Evolutionary conservation across 2,329 filamentous ascomycete genomes (phyloP), one percentile per base, ranked within the genome.

Genomic region (Pseudogymnoascus pannorum): DNA sequence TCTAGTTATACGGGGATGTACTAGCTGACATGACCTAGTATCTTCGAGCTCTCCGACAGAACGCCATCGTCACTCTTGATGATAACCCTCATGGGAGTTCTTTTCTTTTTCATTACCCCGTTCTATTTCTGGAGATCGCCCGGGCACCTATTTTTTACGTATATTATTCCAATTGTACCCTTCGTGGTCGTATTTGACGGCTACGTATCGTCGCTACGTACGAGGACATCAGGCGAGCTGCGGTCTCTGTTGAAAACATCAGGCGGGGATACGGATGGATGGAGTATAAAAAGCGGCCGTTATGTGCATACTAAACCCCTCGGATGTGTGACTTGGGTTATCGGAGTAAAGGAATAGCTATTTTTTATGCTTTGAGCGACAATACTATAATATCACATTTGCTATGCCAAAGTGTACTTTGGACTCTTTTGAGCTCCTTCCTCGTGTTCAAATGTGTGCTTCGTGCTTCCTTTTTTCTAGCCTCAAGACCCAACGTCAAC

Each of bases 1-100:
- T 20, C 11, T 16, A 2, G 16, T 31, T 2, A 14, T 31, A 31
- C 29, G n/a, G 1, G 20, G 9, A n/a, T 31, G 11, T 54, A 31
- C 5, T 18, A 33, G n/a, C 31, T 51, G 16, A 62, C 20, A n/a
- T 29, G 9, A 2, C 48, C 1, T 18, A 79, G 78, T 7, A 88
- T 92, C 63, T 85, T 91, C 64, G 88, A 91, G 73, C 78, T 91
- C n/a, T 87, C 91, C 72, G 85, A 87, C 66, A 82, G 88, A 31
- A 78, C 77, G 14, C 65, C 85, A 1, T 72, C 77, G 2, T 81
- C 83, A 33, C 72, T 87, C 40, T 63, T 87, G 20, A 79, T 81
- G 3, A 76, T 82, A 44, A 73, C 80, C 35, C 66, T 81, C 9
- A 77, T 87, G 62, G 81, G 82, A 5, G 65, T 83, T 40, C 77